Conservation (phyloP, 257 asterid genomes). For the Nicotiana sylvestris region DNA sequence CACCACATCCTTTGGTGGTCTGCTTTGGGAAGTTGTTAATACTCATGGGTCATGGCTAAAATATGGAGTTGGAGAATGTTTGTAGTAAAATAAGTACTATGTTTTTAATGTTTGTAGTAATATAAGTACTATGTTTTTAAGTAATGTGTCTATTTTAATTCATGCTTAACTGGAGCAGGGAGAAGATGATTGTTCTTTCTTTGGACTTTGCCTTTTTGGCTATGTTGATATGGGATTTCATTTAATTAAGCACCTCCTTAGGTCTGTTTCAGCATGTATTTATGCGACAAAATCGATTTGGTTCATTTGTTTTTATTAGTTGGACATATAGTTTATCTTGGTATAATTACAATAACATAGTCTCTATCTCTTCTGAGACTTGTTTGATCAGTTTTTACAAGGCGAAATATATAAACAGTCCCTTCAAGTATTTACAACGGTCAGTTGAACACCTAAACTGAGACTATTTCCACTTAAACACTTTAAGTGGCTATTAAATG, state of each 20-base stretch:
- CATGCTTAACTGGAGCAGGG: not conserved
- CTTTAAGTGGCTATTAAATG: no score
- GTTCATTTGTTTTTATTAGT: not conserved
- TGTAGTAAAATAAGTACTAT: not conserved
- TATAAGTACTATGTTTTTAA: not conserved
- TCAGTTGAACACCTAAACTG: no score
- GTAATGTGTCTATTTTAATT: not conserved
- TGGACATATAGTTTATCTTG: no score
- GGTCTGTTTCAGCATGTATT: not conserved
- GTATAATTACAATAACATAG: no score
- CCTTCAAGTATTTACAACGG: no score
- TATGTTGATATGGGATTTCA: not conserved
- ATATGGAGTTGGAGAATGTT: not conserved
- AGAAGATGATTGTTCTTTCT: not conserved
- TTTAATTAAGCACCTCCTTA: not conserved
- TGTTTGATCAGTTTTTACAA: not conserved
- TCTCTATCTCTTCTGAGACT: not conserved
- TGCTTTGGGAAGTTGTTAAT: constrained; percentile 81
- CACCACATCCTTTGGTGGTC: no score
- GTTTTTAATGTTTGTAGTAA: no score
- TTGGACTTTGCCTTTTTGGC: not conserved
- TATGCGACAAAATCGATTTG: not conserved
- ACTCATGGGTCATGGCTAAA: constrained; percentile 59
- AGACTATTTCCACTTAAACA: no score
- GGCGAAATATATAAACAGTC: no score